Conservation (phyloP, 441 rosid species). For the Arabidopsis hybrid region DNA sequence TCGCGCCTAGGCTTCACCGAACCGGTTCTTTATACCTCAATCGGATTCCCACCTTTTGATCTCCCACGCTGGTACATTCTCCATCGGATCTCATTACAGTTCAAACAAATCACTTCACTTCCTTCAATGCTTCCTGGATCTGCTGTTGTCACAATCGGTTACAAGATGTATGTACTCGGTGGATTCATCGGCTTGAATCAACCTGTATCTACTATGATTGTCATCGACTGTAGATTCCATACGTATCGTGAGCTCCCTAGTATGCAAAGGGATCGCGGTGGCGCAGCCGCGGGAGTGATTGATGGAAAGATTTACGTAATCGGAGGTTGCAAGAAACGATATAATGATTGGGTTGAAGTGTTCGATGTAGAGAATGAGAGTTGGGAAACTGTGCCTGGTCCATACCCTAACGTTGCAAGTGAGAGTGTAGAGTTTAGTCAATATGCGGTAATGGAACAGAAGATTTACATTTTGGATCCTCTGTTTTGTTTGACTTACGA, state of each 20-base stretch:
- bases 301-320: constrained; percentile 33
- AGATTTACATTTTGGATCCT: background rate
- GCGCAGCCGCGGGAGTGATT: background rate
- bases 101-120: background rate
- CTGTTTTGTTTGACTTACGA: background rate
- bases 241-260: background rate
- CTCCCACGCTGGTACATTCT: background rate
- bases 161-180: constrained; percentile 16
- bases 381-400: background rate
- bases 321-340: background rate
- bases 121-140: background rate
- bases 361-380: background rate
- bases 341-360: background rate
- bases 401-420: background rate
- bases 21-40: background rate
- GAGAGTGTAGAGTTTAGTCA: rapidly evolving
- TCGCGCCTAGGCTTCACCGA: background rate
- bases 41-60: background rate
- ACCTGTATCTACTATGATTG: background rate
- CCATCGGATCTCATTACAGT: background rate
- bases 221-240: constrained; percentile 19
- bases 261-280: background rate
- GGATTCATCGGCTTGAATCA: background rate
- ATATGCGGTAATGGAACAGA: background rate
- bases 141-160: constrained; percentile 24